phyloP scores from a whole-genome alignment of 139 green algal genomes.

The Astrephomene gubernaculifera region DNA sequence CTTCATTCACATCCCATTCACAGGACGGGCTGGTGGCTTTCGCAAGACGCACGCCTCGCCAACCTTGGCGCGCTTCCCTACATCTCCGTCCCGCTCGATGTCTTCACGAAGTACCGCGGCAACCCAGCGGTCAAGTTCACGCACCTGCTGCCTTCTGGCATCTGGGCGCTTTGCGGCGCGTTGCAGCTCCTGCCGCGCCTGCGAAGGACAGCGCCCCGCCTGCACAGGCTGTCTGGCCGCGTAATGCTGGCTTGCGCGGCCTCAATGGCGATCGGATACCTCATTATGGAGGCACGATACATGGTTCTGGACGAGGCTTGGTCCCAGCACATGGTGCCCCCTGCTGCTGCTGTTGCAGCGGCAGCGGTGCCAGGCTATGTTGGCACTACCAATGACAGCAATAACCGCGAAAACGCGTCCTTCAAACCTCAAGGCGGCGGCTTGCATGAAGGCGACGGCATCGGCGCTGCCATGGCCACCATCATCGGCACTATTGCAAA shows the following conservation, averaged over 20 bases:
- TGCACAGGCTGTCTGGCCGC: slow-evolving; percentile 8
- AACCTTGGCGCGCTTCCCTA: not conserved
- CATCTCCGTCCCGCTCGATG: not conserved
- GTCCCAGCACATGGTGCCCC: too few species aligned
- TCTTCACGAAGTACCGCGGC: not conserved
- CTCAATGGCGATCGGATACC: not conserved
- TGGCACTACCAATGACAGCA: too few species aligned
- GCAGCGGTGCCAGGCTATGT: too few species aligned
- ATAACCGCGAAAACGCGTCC: too few species aligned
- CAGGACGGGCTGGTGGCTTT: not conserved
- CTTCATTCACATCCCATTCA: not conserved
- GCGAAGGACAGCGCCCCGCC: not conserved
- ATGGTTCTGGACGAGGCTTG: too few species aligned
- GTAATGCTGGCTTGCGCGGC: not conserved
- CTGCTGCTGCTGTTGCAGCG: too few species aligned
- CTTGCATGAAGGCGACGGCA: too few species aligned
- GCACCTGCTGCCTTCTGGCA: slow-evolving; percentile 18
- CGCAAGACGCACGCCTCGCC: not conserved
- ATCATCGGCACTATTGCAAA: too few species aligned
- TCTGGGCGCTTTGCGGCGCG: slow-evolving; percentile 25
- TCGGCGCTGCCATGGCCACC: too few species aligned
- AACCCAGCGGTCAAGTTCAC: slow-evolving; percentile 4
- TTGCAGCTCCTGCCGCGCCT: not conserved
- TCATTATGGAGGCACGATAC: not conserved
- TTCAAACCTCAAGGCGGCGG: too few species aligned